Evolutionary conservation across 1,139 yeast species (phyloP).

Genomic region (Kurtzmaniella quercitrusa): DNA sequence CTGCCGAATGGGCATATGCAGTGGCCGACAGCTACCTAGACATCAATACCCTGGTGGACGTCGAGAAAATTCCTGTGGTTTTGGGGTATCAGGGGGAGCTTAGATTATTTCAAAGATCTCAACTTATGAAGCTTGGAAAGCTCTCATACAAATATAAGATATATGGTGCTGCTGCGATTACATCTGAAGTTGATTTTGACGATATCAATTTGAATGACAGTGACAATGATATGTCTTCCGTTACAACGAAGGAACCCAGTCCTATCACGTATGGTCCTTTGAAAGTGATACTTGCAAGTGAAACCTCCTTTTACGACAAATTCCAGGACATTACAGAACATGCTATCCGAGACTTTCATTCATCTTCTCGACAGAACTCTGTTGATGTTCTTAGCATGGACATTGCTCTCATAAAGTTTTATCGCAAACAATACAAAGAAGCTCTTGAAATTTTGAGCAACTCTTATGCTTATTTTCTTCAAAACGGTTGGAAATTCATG

Average conservation of each 20-base stretch:
- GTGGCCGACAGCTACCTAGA: conserved; percentile 28
- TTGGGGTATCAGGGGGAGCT: conserved; percentile 46
- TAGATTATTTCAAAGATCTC: conserved; percentile 40
- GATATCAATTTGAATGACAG: conserved; percentile 11
- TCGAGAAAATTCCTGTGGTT: conserved; percentile 19
- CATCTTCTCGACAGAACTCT: conserved; percentile 52
- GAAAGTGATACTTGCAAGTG: conserved; percentile 11
- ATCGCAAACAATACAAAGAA: conserved; percentile 50
- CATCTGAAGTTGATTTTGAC: conserved; percentile 18
- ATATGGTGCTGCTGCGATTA: conserved; percentile 18
- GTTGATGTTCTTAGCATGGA: conserved; percentile 79
- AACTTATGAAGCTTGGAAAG: conserved; percentile 34
- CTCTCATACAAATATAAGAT: conserved; percentile 26
- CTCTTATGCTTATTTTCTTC: conserved; percentile 62
- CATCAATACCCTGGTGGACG: conserved; percentile 18
- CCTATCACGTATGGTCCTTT: conserved; percentile 14
- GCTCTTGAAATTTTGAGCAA: conserved; percentile 63
- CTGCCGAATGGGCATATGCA: conserved; percentile 27
- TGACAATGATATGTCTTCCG: conserved; percentile 1
- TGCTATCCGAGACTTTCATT: conserved; percentile 43
- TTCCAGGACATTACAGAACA: conserved; percentile 39
- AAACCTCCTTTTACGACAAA: conserved; percentile 16
- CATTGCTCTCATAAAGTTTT: conserved; percentile 66
- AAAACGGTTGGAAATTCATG: conserved; percentile 71
- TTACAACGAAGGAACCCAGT: conserved; percentile 3